phyloP scores from a whole-genome alignment of 1,284 basidiomycete species.

The Cryptococcus neoformans region DNA sequence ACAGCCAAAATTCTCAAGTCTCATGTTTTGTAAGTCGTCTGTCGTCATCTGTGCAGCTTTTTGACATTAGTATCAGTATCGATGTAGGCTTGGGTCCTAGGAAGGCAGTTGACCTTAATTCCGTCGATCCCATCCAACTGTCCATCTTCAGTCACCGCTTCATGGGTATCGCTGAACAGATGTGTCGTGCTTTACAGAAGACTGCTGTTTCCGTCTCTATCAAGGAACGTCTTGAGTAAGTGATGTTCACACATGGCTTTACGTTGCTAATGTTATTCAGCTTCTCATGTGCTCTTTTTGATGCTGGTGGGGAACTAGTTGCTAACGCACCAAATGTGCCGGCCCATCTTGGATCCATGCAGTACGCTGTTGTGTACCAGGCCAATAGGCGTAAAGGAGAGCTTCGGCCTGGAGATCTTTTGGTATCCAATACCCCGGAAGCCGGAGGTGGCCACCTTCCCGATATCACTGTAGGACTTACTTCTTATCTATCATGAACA shows the following conservation, averaged over 20 bases:
- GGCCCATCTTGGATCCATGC: conserved; percentile 41
- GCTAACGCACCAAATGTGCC: conserved; percentile 45
- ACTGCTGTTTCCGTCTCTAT: conserved; percentile 46
- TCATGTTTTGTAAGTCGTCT: conserved; percentile 11
- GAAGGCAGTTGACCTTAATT: conserved; percentile 9
- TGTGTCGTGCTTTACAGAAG: conserved; percentile 17
- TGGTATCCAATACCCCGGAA: conserved; percentile 52
- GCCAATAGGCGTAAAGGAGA: conserved; percentile 29
- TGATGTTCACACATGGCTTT: background rate
- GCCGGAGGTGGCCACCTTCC: conserved; percentile 55
- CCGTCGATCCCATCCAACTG: conserved; percentile 53
- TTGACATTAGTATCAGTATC: conserved; percentile 14
- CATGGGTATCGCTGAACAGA: conserved; percentile 52
- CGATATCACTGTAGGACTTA: conserved; percentile 46
- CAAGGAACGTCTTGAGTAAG: conserved; percentile 38
- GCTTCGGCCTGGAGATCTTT: conserved; percentile 49
- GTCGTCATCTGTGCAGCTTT: conserved; percentile 6
- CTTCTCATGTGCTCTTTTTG: conserved; percentile 51
- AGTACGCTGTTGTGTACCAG: conserved; percentile 38
- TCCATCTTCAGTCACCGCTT: conserved; percentile 55
- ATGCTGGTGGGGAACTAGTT: conserved; percentile 51
- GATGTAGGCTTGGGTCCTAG: conserved; percentile 14
- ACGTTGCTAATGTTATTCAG: background rate
- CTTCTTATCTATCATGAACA: background rate
- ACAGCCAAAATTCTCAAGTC: conserved; percentile 10